Conservation (phyloP, 352 stramenopile species). For the Pythium monospermum region DNA sequence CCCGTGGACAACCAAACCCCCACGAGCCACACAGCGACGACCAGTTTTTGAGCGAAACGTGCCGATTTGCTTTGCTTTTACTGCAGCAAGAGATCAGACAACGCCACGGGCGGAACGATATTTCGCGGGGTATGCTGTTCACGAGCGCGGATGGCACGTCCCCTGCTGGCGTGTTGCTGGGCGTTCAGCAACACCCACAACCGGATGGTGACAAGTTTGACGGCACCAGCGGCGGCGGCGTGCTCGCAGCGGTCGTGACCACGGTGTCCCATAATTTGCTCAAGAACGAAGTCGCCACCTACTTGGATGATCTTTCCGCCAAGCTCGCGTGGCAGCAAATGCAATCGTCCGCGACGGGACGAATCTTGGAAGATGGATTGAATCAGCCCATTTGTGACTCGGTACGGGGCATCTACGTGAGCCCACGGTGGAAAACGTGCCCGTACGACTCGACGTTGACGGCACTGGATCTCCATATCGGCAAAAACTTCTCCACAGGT, state of each 20-base stretch:
- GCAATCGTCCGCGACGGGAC: conserved; percentile 46
- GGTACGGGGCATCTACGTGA: conserved; percentile 71
- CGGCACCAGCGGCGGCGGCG: conserved; percentile 37
- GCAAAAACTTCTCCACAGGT: conserved; percentile 81
- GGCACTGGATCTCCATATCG: conserved; percentile 75
- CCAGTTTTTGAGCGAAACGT: conserved; percentile 57
- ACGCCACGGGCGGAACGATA: conserved; percentile 66
- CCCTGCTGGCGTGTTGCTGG: conserved; percentile 16
- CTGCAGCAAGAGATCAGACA: conserved; percentile 80
- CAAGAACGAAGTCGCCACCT: conserved; percentile 67
- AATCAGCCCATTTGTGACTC: conserved; percentile 82
- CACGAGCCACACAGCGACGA: conserved; percentile 12
- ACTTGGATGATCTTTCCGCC: conserved; percentile 66
- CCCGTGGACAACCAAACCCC: neutral
- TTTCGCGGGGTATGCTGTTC: conserved; percentile 58
- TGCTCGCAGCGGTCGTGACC: conserved; percentile 49
- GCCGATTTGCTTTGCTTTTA: conserved; percentile 60
- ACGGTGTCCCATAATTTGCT: conserved; percentile 74
- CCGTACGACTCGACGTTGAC: conserved; percentile 70
- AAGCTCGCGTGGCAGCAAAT: conserved; percentile 57
- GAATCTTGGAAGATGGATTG: conserved; percentile 70
- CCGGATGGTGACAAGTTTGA: conserved; percentile 36
- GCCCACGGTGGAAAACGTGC: conserved; percentile 76
- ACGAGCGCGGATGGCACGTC: conserved; percentile 25
- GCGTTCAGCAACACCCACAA: neutral